A percentile compares a stretch with the other conserved stretches of the same genome.
Evolutionary conservation across 495 filamentous ascomycete species (phyloP).

Genomic region (Xylaria bambusicola): DNA sequence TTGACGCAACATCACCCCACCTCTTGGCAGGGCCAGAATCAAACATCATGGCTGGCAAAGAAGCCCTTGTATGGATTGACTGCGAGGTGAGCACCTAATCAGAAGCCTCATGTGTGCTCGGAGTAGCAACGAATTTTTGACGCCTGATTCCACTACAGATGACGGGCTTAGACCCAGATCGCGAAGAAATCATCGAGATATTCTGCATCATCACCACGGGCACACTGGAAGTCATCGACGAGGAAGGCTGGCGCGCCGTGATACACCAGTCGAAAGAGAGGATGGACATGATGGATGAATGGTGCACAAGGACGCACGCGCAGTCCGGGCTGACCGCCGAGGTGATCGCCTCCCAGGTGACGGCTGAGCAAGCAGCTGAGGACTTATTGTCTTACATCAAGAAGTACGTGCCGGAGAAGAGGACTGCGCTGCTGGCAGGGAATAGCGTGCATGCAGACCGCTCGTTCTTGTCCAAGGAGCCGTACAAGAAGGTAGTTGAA

Average conservation of each 20-base stretch:
- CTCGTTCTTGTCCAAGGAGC: slow-evolving; percentile 72
- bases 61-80: slow-evolving; percentile 80
- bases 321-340: slow-evolving; percentile 77
- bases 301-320: slow-evolving; percentile 60
- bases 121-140: background rate
- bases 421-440: slow-evolving; percentile 75
- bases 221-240: slow-evolving; percentile 73
- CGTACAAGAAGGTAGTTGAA: slow-evolving; percentile 70
- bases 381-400: slow-evolving; percentile 77
- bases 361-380: slow-evolving; percentile 69
- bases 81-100: slow-evolving; percentile 64
- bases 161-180: slow-evolving; percentile 82
- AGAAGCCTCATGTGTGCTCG: background rate
- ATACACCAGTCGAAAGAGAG: slow-evolving; percentile 72
- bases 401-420: slow-evolving; percentile 62
- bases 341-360: slow-evolving; percentile 72
- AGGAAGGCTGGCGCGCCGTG: slow-evolving; percentile 74
- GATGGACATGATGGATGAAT: slow-evolving; percentile 74
- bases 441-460: slow-evolving; percentile 92
- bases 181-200: slow-evolving; percentile 85
- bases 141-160: slow-evolving; percentile 66
- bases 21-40: background rate
- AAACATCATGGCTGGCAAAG: slow-evolving; percentile 23
- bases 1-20: background rate
- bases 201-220: slow-evolving; percentile 90